A percentile compares a stretch with the other conserved stretches of the same genome.
These are phyloP conservation scores for Litchi chinensis DNA, from an alignment of 345 rosid genomes.

Conservation along the genomic window DNA sequence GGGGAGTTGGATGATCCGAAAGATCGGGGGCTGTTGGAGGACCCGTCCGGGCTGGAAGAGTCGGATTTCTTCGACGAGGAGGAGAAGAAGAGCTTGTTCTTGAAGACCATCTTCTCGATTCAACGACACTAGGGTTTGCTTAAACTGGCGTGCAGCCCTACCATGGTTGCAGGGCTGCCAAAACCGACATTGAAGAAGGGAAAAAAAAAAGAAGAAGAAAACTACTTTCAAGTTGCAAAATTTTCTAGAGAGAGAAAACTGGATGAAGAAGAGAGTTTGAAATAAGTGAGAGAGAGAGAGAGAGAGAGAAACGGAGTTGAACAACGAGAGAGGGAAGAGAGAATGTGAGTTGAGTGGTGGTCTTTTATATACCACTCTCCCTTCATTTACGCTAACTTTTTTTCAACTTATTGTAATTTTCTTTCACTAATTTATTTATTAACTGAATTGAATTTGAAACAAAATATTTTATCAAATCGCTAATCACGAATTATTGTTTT, in stretches of 20 bases:
- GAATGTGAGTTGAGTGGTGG: background rate
- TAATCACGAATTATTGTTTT: no score
- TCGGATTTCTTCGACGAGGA: constrained; percentile 93
- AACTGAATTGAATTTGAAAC: no score
- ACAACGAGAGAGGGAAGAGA: background rate
- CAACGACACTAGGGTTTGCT: background rate
- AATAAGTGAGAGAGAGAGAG: background rate
- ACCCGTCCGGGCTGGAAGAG: constrained; percentile 82
- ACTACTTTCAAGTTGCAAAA: background rate
- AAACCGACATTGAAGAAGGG: constrained; percentile 10
- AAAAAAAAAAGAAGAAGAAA: background rate
- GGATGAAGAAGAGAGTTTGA: background rate
- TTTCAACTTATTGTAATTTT: no score
- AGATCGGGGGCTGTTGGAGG: constrained; percentile 91
- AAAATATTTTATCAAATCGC: no score
- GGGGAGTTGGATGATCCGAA: constrained; percentile 89
- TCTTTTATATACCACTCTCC: no score
- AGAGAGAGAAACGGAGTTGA: background rate
- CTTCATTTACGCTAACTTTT: no score
- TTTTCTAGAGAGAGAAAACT: constrained; percentile 8
- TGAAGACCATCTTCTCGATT: constrained; percentile 71
- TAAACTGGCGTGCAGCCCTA: constrained; percentile 21
- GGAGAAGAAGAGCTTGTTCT: constrained; percentile 90
- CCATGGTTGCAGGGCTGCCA: constrained; percentile 29
- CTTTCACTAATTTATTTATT: no score